These are phyloP conservation scores for Aureobasidium sp. DNA, from an alignment of 2,329 filamentous ascomycete species.

Conservation along the genomic window DNA sequence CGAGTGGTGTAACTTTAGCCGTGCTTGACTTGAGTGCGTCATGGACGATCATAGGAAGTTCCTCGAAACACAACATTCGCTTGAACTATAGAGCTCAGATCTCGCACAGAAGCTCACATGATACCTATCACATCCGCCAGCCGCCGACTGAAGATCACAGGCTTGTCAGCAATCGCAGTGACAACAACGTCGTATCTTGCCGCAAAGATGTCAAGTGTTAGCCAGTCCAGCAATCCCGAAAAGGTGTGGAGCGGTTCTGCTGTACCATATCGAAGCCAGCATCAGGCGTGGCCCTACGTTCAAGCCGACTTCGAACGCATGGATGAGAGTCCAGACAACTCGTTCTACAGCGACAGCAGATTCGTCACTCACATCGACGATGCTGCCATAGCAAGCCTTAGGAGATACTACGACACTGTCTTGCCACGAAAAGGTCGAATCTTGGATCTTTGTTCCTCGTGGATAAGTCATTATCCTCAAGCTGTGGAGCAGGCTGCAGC, in stretches of 20 bases:
- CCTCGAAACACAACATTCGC: not conserved
- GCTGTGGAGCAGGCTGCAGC: constrained; percentile 27
- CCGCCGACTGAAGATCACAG: not conserved
- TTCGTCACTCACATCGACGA: constrained; percentile 51
- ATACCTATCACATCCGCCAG: not conserved
- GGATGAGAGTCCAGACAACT: constrained; percentile 30
- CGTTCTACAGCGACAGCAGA: constrained; percentile 38
- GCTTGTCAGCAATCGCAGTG: constrained; percentile 10
- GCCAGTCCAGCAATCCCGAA: not conserved
- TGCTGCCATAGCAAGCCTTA: constrained; percentile 38
- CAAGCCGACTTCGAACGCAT: constrained; percentile 34
- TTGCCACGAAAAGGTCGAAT: constrained; percentile 38
- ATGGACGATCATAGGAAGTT: not conserved
- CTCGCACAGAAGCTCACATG: not conserved
- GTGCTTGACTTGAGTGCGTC: not conserved
- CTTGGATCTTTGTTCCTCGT: constrained; percentile 46
- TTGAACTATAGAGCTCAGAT: not conserved
- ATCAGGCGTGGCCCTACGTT: constrained; percentile 30
- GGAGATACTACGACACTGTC: constrained; percentile 39
- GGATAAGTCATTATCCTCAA: constrained; percentile 42
- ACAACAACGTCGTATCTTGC: not conserved
- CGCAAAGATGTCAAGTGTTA: constrained; percentile 4
- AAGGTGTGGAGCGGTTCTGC: constrained; percentile 13
- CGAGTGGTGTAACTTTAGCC: not conserved
- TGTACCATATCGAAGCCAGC: constrained; percentile 25